Conservation (phyloP, 179 eudicot genomes). For the Heliamphora ciliata region DNA sequence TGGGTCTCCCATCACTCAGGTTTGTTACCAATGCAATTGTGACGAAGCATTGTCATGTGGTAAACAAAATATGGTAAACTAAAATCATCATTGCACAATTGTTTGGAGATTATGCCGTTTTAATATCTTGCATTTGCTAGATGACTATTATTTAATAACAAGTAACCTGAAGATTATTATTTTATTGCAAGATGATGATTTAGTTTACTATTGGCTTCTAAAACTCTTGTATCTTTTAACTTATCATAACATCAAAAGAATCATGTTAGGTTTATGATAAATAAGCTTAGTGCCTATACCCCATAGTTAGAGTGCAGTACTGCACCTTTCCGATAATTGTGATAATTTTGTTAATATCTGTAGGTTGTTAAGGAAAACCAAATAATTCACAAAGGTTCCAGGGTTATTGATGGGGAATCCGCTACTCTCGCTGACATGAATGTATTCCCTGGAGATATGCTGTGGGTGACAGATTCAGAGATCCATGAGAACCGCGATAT, state of each 20-base stretch:
- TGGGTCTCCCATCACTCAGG: no score
- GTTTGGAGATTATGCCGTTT: background rate
- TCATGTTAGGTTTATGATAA: background rate
- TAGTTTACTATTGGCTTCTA: background rate
- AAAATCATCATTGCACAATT: no score
- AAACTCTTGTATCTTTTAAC: background rate
- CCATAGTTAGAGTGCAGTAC: background rate
- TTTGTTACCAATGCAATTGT: no score
- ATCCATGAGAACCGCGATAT: slow-evolving; percentile 92
- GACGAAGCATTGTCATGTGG: no score
- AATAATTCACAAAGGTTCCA: slow-evolving; percentile 78
- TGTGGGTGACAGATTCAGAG: slow-evolving; percentile 96
- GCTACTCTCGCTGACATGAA: slow-evolving; percentile 76
- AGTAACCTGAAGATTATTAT: background rate
- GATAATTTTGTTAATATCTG: slow-evolving; percentile 19
- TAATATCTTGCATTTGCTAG: background rate
- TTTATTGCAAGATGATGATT: background rate
- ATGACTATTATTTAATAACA: background rate
- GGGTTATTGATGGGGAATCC: slow-evolving; percentile 66
- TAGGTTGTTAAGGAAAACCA: slow-evolving; percentile 99
- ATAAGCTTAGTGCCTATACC: background rate
- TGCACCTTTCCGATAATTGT: background rate
- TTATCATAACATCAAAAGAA: background rate
- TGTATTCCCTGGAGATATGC: slow-evolving; percentile 76
- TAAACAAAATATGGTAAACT: no score